Base-by-base conservation (phyloP, 176 grass and related monocot species). In the Oryza glumipatula region DNA sequence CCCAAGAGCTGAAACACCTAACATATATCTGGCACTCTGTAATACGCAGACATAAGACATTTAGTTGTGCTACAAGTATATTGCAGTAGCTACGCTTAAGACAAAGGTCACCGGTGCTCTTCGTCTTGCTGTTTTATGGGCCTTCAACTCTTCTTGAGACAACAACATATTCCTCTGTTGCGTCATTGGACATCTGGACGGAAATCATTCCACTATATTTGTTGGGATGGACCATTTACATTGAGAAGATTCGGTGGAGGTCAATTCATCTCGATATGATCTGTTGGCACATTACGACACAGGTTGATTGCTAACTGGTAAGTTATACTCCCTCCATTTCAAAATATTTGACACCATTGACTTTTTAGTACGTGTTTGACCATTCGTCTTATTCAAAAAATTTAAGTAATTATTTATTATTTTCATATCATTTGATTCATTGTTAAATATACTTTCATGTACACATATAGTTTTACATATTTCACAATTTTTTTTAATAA, bases 1-100 rank as follows among this genome's bases (percentile, higher is more conserved):
- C 73, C 82, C n/a, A 87, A 89, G 87, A 74, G 47, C 83, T 83
- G 58, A 89, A 76, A 43, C 17, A 49, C 84, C 74, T 67, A 73
- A 36, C 80, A 44, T 63, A 44, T 63, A 76, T 36, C 65, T 36
- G 61, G 14, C 65, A 85, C 49, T 45, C 39, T 4, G 2, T 67
- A 36, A 56, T 82, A 6, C 22, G 64, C 38, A 38, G 51, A 48
- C 28, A 63, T 43, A 70, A 72, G 63, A 78, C 12, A 22, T 78
- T 77, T 70, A 45, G 73, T 67, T 70, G 41, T 23, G 12, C 26
- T 45, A 44, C 7, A 14, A 76, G 68, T 35, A 86, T 73, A 65
- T 65, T 74, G 72, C 6, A 21, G 45, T 11, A 80, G 63, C 30
- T 79, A 82, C 83, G 23, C 71, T 70, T 26, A 8, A 74, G 67